These are phyloP conservation scores for Byssoonygena ceratinophila DNA, from an alignment of 2,329 filamentous ascomycete genomes.

Conservation along the genomic window DNA sequence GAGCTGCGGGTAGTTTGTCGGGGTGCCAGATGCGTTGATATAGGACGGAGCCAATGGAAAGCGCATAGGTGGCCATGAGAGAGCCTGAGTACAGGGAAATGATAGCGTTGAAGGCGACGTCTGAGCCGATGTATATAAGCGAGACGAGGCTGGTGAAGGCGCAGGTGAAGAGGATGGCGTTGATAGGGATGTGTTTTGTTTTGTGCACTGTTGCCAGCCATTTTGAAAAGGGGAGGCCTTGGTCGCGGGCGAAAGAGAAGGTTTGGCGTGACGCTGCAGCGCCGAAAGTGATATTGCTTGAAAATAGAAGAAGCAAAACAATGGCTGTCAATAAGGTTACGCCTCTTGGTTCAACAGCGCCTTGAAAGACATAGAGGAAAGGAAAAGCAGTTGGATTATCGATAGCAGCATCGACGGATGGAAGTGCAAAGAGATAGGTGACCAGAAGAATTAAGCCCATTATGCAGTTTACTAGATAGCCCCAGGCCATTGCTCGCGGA, in stretches of 20 bases:
- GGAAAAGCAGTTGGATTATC: constrained; percentile 27
- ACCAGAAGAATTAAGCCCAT: constrained; percentile 31
- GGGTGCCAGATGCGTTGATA: constrained; percentile 35
- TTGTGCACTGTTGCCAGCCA: constrained; percentile 24
- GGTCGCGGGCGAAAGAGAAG: constrained; percentile 25
- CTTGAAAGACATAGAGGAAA: constrained; percentile 36
- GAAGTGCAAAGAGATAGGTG: constrained; percentile 29
- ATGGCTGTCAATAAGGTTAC: constrained; percentile 25
- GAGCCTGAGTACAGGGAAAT: constrained; percentile 32
- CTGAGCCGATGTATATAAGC: constrained; percentile 38
- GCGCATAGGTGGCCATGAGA: constrained; percentile 33
- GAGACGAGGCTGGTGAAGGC: constrained; percentile 30
- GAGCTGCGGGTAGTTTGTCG: constrained; percentile 34
- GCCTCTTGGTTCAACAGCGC: constrained; percentile 38
- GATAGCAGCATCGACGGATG: constrained; percentile 27
- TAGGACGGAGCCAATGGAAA: constrained; percentile 40
- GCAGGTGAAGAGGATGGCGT: constrained; percentile 22
- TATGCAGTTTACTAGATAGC: constrained; percentile 28
- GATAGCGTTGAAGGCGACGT: constrained; percentile 35
- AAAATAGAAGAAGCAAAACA: constrained; percentile 26
- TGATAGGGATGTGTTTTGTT: constrained; percentile 21
- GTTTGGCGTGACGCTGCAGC: constrained; percentile 25
- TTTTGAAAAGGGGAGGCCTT: constrained; percentile 26
- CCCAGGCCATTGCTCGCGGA: constrained; percentile 29
- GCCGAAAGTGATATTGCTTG: constrained; percentile 36